phyloP scores from a whole-genome alignment of 2,329 filamentous ascomycete genomes.

The Apiospora rasikravindrae region DNA sequence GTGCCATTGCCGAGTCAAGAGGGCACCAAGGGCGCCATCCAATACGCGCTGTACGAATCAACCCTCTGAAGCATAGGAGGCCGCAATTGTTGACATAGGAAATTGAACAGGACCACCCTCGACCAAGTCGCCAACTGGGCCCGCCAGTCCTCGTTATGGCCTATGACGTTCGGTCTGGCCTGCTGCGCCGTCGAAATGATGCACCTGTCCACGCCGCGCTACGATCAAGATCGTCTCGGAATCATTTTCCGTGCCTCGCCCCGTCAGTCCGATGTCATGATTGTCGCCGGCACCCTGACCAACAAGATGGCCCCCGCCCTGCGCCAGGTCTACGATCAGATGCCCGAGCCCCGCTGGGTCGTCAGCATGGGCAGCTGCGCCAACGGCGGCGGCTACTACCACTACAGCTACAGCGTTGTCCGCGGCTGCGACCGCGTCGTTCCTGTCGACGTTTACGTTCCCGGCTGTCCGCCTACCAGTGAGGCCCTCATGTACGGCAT shows the following conservation, averaged over 20 bases:
- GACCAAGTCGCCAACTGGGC: conserved; percentile 85
- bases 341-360: conserved; percentile 91
- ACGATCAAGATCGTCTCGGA: conserved; percentile 86
- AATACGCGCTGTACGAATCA: conserved; percentile 81
- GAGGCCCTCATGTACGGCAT: conserved; percentile 73
- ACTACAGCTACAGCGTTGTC: conserved; percentile 82
- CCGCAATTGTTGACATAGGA: background rate
- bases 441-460: conserved; percentile 81
- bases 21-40: conserved; percentile 77
- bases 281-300: conserved; percentile 88
- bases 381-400: conserved; percentile 85
- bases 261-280: conserved; percentile 90
- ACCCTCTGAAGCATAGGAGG: conserved; percentile 21
- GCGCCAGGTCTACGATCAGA: conserved; percentile 92
- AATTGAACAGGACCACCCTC: conserved; percentile 67
- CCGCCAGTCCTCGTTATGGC: conserved; percentile 84
- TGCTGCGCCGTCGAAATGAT: conserved; percentile 95
- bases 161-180: conserved; percentile 85
- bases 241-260: conserved; percentile 92
- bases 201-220: conserved; percentile 85
- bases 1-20: conserved; percentile 81
- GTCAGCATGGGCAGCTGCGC: conserved; percentile 83
- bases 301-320: conserved; percentile 97
- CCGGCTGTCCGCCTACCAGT: conserved; percentile 69
- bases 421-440: conserved; percentile 78